Conservation (phyloP, 169 alveolate genomes). For the Cyclospora cayetanensis region DNA sequence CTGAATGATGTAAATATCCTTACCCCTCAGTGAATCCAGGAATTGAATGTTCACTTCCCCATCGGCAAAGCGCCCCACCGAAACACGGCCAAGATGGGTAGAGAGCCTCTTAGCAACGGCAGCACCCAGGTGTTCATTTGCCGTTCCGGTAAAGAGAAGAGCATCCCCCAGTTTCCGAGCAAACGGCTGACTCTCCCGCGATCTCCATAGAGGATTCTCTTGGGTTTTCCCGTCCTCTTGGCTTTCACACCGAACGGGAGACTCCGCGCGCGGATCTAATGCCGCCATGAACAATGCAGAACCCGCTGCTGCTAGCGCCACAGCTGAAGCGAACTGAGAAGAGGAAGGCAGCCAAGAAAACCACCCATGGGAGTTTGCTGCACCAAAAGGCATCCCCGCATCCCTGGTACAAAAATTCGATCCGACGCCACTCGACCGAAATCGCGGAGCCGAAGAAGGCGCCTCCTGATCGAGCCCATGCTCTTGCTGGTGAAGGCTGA, state of each 20-base stretch:
- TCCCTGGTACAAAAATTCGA: too few species aligned
- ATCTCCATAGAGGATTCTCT: conserved; percentile 72
- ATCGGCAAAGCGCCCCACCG: conserved; percentile 70
- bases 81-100: conserved; percentile 62
- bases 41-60: conserved; percentile 83
- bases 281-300: neutral
- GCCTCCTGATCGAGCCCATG: neutral
- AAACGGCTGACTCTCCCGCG: conserved; percentile 66
- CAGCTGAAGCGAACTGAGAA: neutral
- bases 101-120: conserved; percentile 69
- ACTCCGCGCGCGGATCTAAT: neutral
- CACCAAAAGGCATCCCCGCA: too few species aligned
- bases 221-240: neutral
- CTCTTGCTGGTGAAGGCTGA: neutral
- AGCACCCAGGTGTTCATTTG: conserved; percentile 63
- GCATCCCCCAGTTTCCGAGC: conserved; percentile 70
- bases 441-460: too few species aligned
- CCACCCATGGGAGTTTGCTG: too few species aligned
- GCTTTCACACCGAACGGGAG: neutral
- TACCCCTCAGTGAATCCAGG: conserved; percentile 91
- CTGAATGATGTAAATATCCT: conserved; percentile 93
- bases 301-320: conserved; percentile 2
- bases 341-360: too few species aligned
- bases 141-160: conserved; percentile 64
- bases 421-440: too few species aligned